Percentiles rank a stretch among this genome's conserved stretches.
Conservation (phyloP, 139 green algal genomes). For the Auxenochlorella protothecoides region DNA sequence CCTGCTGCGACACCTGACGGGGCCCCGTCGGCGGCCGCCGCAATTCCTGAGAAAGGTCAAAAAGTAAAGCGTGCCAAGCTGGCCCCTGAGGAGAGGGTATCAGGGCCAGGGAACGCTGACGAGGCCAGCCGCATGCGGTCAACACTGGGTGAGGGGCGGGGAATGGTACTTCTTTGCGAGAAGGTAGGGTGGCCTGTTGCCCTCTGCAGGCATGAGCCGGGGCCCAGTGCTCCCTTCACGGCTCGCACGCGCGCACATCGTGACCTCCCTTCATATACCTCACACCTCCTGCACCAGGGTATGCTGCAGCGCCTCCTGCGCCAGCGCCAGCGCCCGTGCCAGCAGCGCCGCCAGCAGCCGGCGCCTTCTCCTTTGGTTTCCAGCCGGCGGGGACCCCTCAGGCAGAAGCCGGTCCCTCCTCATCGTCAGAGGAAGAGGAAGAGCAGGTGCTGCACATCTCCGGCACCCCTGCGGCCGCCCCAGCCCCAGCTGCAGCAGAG, state of each 20-base stretch:
- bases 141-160: constrained; percentile 30
- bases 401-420: no score
- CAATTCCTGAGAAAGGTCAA: constrained; percentile 7
- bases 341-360: neutral
- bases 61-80: constrained; percentile 18
- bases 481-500: neutral
- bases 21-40: neutral
- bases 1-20: neutral
- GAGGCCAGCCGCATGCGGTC: constrained; percentile 48
- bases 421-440: neutral
- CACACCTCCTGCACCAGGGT: neutral
- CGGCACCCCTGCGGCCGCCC: neutral
- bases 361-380: constrained; percentile 2
- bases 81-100: constrained; percentile 27
- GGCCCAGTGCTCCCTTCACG: no score
- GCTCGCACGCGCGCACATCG: no score
- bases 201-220: no score
- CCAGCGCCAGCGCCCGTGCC: neutral
- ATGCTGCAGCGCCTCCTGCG: neutral
- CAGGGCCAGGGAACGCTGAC: constrained; percentile 53
- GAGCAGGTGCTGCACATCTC: constrained; percentile 4
- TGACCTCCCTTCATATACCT: no score
- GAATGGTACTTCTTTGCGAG: no score
- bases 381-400: neutral
- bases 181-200: no score